Evolutionary conservation across 352 stramenopile species (phyloP).

Genomic region (Blastocystis hominis): DNA sequence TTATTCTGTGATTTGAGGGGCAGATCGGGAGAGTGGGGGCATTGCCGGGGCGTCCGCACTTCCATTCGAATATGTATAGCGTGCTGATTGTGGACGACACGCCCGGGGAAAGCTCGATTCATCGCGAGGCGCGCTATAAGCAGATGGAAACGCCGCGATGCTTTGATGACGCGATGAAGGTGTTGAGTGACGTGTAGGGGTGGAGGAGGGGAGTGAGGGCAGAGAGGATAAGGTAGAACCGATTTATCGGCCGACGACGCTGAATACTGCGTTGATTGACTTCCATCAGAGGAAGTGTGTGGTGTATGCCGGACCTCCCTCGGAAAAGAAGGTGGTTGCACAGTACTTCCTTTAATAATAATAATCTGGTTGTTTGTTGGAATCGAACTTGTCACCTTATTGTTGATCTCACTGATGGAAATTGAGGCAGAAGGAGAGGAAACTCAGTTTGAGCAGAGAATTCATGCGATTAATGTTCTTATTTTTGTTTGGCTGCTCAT

Average conservation of each 20-base stretch:
- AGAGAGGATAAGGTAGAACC: conserved; percentile 13
- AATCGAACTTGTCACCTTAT: neutral
- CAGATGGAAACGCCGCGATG: neutral
- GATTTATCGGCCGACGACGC: conserved; percentile 30
- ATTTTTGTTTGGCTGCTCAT: neutral
- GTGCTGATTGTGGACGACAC: conserved; percentile 44
- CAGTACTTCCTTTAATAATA: neutral
- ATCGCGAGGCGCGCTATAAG: conserved; percentile 21
- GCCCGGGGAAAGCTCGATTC: conserved; percentile 30
- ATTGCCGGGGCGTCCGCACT: conserved; percentile 18
- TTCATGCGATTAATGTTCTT: no score
- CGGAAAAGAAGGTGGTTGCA: neutral
- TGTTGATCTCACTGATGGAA: neutral
- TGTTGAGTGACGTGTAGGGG: conserved; percentile 28
- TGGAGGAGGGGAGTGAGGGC: neutral
- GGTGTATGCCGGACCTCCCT: neutral
- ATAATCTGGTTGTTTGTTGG: neutral
- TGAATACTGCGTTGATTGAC: conserved; percentile 11
- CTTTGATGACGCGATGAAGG: conserved; percentile 13
- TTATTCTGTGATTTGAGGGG: neutral
- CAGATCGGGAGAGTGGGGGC: conserved; percentile 1
- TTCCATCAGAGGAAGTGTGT: neutral
- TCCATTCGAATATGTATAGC: conserved; percentile 58
- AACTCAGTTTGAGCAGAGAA: neutral
- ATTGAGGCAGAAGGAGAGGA: no score